phyloP scores from a whole-genome alignment of 345 rosid genomes.

The Lepidium aucheri region DNA sequence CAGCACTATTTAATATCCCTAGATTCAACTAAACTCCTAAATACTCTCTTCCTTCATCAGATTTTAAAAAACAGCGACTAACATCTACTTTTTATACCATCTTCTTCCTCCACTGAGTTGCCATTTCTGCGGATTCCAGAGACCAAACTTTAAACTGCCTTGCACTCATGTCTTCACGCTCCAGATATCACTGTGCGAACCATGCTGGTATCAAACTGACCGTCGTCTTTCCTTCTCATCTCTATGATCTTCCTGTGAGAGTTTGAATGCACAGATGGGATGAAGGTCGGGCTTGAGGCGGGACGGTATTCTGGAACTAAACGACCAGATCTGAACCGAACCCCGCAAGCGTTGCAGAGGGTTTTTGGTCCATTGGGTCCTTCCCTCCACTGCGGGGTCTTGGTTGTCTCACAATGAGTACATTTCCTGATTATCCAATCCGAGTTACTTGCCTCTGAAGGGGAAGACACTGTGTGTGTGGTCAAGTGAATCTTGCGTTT shows the following conservation, averaged over 20 bases:
- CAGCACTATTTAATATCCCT: constrained; percentile 12
- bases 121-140: constrained; percentile 9
- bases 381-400: constrained; percentile 96
- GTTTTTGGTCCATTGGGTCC: constrained; percentile 95
- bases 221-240: constrained; percentile 54
- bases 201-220: constrained; percentile 14
- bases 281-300: constrained; percentile 78
- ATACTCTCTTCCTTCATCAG: constrained; percentile 25
- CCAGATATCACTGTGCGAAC: constrained; percentile 4
- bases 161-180: constrained; percentile 12
- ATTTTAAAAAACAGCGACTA: constrained; percentile 11
- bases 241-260: constrained; percentile 84
- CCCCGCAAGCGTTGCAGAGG: constrained; percentile 95
- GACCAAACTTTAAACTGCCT: constrained; percentile 1
- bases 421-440: constrained; percentile 38
- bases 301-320: constrained; percentile 89
- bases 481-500: constrained; percentile 35
- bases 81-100: constrained; percentile 18
- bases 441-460: background rate
- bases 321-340: constrained; percentile 81
- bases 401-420: constrained; percentile 66
- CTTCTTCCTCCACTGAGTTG: constrained; percentile 8
- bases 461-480: constrained; percentile 13
- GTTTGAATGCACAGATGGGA: constrained; percentile 72
- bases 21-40: constrained; percentile 16